A percentile compares a stretch with the other conserved stretches of the same genome.
These are phyloP conservation scores for Candida montana DNA, from an alignment of 805 yeast genomes.

Conservation along the genomic window DNA sequence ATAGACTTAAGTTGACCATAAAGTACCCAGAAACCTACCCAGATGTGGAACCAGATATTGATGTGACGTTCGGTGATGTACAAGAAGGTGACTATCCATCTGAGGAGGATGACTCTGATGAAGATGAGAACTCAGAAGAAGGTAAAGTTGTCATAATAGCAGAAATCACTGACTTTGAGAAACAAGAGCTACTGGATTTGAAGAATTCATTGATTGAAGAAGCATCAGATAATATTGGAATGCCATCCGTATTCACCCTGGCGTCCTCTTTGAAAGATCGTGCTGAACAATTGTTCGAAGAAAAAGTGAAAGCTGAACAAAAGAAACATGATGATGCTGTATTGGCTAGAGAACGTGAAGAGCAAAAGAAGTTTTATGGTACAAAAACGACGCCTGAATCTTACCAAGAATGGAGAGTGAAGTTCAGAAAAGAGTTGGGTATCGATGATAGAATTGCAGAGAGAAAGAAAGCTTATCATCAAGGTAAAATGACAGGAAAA, in stretches of 20 bases:
- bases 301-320: constrained; percentile 51
- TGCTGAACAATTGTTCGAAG: constrained; percentile 63
- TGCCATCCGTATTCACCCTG: constrained; percentile 85
- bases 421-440: constrained; percentile 70
- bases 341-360: constrained; percentile 66
- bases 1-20: constrained; percentile 53
- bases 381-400: constrained; percentile 81
- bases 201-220: constrained; percentile 42
- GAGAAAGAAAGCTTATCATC: constrained; percentile 53
- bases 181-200: constrained; percentile 39
- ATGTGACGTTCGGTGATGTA: constrained; percentile 32
- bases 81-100: constrained; percentile 20
- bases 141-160: constrained; percentile 47
- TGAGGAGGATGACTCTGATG: constrained; percentile 24
- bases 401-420: constrained; percentile 65
- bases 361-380: constrained; percentile 86
- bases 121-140: constrained; percentile 35
- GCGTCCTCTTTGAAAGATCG: constrained; percentile 74
- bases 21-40: constrained; percentile 78
- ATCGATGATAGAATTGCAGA: constrained; percentile 52
- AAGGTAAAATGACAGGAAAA: constrained; percentile 77
- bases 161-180: constrained; percentile 52
- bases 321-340: constrained; percentile 53
- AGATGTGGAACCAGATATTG: constrained; percentile 63
- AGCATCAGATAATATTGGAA: constrained; percentile 78